Evolutionary conservation across 1,284 basidiomycete species (phyloP).

Genomic region (Tilletiaria anomala): DNA sequence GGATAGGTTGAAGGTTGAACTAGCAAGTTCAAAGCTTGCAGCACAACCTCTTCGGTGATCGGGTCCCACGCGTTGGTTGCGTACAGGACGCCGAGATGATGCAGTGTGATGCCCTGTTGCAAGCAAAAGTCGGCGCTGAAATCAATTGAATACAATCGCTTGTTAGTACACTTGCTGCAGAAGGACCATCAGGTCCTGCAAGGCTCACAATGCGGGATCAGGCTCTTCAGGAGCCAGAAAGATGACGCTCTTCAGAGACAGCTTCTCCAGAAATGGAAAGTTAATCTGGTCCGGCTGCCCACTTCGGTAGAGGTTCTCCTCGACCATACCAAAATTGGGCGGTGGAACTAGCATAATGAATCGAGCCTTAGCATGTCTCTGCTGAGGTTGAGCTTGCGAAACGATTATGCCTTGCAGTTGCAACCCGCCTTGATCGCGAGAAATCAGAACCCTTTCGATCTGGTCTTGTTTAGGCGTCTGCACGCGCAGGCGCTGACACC

Average conservation of each 20-base stretch:
- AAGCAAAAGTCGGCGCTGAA: constrained; percentile 22
- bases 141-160: too few species aligned
- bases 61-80: constrained; percentile 41
- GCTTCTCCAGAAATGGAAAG: constrained; percentile 46
- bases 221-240: constrained; percentile 48
- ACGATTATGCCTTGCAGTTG: too few species aligned
- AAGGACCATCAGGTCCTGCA: too few species aligned
- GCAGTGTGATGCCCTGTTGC: constrained; percentile 37
- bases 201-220: constrained; percentile 43
- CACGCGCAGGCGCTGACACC: too few species aligned
- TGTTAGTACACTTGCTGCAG: neutral
- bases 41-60: constrained; percentile 45
- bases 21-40: constrained; percentile 45
- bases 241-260: constrained; percentile 44
- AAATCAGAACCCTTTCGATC: too few species aligned
- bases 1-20: constrained; percentile 44
- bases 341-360: constrained; percentile 43
- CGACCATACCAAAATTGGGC: constrained; percentile 46
- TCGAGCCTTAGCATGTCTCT: too few species aligned
- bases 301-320: constrained; percentile 46
- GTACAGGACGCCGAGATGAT: constrained; percentile 42
- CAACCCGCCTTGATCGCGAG: too few species aligned
- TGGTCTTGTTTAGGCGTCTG: too few species aligned
- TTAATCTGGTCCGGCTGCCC: constrained; percentile 47
- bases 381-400: too few species aligned